Base-by-base conservation (phyloP, 176 grass and related monocot genomes). In the Puya raimondii region DNA sequence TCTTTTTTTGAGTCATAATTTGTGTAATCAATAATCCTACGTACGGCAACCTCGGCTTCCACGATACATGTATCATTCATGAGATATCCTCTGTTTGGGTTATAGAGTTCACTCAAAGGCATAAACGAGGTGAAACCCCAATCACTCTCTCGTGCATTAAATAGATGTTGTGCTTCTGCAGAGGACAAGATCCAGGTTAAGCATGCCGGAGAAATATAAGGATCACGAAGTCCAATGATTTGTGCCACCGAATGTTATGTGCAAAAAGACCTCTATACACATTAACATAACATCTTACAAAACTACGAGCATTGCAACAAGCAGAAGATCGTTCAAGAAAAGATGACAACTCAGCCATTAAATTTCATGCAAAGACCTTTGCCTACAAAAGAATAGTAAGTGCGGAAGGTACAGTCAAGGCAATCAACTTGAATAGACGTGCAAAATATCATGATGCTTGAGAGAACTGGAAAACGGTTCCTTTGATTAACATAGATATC, bases 121-220 rank as follows among this genome's bases (percentile, higher is more conserved):
- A 97, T 97, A 85, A 93, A 97, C 12, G 94, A 97, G 79, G 94
- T 97, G 72, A 97, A 93, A 51, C 94, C 94, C 94, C 94, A 97
- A 69, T 97, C 94, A 74, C 84, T 90, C 83, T 93, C 94, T 84
- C 87, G 84, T 69, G 84, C 84, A 79, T 91, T 92, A 76, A 97
- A 97, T 77, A 92, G 94, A 73, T 97, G 94, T 64, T 92, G 94
- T 63, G 94, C 92, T 80, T 97, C 94, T 99, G 80, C 51, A 83
- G 74, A 69, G n/a, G 79, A 76, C 69, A 63, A 50, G 1, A 76
- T 25, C 2, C 23, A 49, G 11, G 3, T 47, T 2, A 61, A 64
- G 42, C 10, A 50, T 16, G 14, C 29, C 49, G 3, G 17, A 17
- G 49, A 73, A 11, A 73, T 61, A 20, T 11, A 21, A 61, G 15